Percentiles rank a stretch among this genome's conserved stretches.
Conservation (phyloP, 805 yeast species). For the Candida ascalaphidarum region DNA sequence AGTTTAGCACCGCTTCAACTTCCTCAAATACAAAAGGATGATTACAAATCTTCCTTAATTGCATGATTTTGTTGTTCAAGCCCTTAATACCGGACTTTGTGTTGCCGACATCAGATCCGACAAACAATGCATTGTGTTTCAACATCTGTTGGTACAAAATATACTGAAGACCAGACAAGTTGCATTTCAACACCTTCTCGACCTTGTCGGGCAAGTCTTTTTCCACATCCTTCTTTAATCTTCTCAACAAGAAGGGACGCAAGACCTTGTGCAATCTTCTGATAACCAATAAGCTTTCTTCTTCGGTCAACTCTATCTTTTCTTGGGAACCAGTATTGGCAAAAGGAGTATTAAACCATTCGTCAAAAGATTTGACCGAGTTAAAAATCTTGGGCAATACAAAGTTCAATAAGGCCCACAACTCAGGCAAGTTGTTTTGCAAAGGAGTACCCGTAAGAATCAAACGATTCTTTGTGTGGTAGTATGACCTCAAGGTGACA, state of each 20-base stretch:
- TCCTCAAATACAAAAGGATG: constrained; percentile 86
- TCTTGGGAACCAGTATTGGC: constrained; percentile 81
- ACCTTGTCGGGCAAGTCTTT: constrained; percentile 80
- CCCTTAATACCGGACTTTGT: constrained; percentile 67
- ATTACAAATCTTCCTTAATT: constrained; percentile 74
- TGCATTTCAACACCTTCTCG: constrained; percentile 75
- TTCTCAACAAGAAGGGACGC: constrained; percentile 75
- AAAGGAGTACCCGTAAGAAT: constrained; percentile 85
- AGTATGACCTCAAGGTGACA: constrained; percentile 59
- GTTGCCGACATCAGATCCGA: constrained; percentile 53
- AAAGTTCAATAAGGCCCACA: constrained; percentile 78
- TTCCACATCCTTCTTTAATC: constrained; percentile 82
- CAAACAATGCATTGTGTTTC: constrained; percentile 59
- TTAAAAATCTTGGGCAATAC: constrained; percentile 80
- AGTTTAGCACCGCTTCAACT: constrained; percentile 63
- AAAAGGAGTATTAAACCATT: constrained; percentile 86
- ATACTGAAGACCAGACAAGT: constrained; percentile 63
- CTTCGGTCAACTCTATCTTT: constrained; percentile 73
- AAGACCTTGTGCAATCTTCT: constrained; percentile 81
- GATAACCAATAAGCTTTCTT: constrained; percentile 73
- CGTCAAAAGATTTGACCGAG: constrained; percentile 79
- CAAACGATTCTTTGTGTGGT: constrained; percentile 67
- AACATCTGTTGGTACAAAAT: constrained; percentile 72
- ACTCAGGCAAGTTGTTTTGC: constrained; percentile 76
- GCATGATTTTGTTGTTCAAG: constrained; percentile 77